A percentile compares a stretch with the other conserved stretches of the same genome.
Evolutionary conservation across 495 filamentous ascomycete species (phyloP).

Genomic region (Letharia columbiana): DNA sequence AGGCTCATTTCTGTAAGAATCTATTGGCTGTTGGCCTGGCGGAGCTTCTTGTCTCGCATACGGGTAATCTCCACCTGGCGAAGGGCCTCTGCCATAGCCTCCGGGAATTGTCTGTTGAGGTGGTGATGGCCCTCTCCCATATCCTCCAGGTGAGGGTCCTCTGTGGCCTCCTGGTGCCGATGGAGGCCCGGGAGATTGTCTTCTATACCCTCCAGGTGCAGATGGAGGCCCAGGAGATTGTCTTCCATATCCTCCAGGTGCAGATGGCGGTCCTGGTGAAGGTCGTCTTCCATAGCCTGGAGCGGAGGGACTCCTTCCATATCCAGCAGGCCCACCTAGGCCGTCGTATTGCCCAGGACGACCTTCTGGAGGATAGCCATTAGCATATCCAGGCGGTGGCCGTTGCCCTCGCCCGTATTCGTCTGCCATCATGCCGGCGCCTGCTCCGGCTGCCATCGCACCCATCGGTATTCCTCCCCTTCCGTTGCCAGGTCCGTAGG

Average conservation of each 20-base stretch:
- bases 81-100: conserved; percentile 31
- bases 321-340: conserved; percentile 21
- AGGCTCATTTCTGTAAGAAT: conserved; percentile 30
- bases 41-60: conserved; percentile 29
- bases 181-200: conserved; percentile 18
- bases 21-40: background rate
- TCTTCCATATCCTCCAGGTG: conserved; percentile 33
- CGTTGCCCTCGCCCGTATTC: conserved; percentile 34
- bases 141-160: conserved; percentile 9
- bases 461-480: conserved; percentile 31
- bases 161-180: conserved; percentile 23
- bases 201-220: conserved; percentile 21
- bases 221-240: conserved; percentile 37
- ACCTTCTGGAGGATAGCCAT: conserved; percentile 28
- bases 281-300: conserved; percentile 27
- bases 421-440: conserved; percentile 28
- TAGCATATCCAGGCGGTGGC: conserved; percentile 41
- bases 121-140: conserved; percentile 2
- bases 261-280: conserved; percentile 35
- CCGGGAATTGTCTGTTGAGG: conserved; percentile 11
- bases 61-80: conserved; percentile 27
- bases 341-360: conserved; percentile 25
- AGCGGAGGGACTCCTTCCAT: conserved; percentile 25
- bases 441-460: conserved; percentile 25
- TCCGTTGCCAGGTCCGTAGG: conserved; percentile 25